A percentile compares a stretch with the other conserved stretches of the same genome.
Evolutionary conservation across 352 stramenopile genomes (phyloP).

Genomic region (Globisporangium orthogonon): DNA sequence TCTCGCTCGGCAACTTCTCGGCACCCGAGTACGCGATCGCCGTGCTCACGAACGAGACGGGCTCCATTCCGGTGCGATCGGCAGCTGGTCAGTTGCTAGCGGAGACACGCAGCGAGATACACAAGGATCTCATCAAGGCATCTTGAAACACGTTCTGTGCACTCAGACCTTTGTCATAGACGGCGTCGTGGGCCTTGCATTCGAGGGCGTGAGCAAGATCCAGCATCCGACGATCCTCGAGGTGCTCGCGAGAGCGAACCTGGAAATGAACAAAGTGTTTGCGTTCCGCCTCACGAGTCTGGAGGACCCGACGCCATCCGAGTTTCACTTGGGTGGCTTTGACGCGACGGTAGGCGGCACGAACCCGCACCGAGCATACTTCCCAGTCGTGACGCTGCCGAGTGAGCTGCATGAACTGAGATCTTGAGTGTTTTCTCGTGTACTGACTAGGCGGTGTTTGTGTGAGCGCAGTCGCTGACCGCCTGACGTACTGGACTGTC

Average conservation of each 20-base stretch:
- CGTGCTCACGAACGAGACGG: conserved; percentile 37
- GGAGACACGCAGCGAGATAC: background rate
- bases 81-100: background rate
- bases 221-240: conserved; percentile 35
- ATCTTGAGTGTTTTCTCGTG: too few relatives aligned
- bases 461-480: conserved; percentile 8
- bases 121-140: background rate
- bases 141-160: background rate
- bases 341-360: conserved; percentile 29
- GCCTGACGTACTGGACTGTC: conserved; percentile 54
- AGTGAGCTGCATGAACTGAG: conserved; percentile 9
- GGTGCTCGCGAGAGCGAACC: conserved; percentile 15
- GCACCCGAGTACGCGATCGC: conserved; percentile 27
- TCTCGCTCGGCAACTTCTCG: conserved; percentile 28
- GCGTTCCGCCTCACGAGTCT: conserved; percentile 36
- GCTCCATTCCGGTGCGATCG: conserved; percentile 27
- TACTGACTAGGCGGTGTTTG: background rate
- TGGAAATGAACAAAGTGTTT: conserved; percentile 29
- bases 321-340: conserved; percentile 45
- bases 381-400: conserved; percentile 30
- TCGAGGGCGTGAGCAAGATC: conserved; percentile 49
- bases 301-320: conserved; percentile 18
- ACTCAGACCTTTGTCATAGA: conserved; percentile 35
- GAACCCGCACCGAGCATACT: conserved; percentile 26
- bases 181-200: conserved; percentile 48